Evolutionary conservation across 148 eudicot species (phyloP).

Genomic region (Rhododendron henanense): DNA sequence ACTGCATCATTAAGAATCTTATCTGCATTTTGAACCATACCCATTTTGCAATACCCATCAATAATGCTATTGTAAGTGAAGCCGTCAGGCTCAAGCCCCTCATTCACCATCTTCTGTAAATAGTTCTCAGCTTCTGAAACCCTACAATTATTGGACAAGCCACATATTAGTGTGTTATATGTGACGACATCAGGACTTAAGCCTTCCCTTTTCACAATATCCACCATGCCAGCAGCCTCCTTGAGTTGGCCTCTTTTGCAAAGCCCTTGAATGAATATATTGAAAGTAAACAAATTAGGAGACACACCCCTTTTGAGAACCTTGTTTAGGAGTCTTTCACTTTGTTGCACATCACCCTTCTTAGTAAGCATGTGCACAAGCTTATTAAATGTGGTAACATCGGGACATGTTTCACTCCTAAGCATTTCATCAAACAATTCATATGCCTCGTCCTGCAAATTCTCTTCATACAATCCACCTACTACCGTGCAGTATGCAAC

Average conservation of each 20-base stretch:
- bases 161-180: slow-evolving; percentile 76
- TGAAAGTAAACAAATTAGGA: slow-evolving; percentile 84
- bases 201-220: slow-evolving; percentile 41
- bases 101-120: slow-evolving; percentile 75
- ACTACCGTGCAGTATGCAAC: slow-evolving; percentile 81
- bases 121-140: slow-evolving; percentile 69
- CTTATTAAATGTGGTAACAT: slow-evolving; percentile 76
- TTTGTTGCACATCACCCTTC: slow-evolving; percentile 59
- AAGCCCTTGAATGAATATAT: slow-evolving; percentile 81
- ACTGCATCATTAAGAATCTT: slow-evolving; percentile 60
- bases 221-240: slow-evolving; percentile 62
- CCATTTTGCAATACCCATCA: slow-evolving; percentile 76
- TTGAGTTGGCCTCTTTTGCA: slow-evolving; percentile 51
- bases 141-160: slow-evolving; percentile 63
- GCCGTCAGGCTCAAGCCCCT: slow-evolving; percentile 78
- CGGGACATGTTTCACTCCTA: slow-evolving; percentile 51
- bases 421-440: slow-evolving; percentile 89
- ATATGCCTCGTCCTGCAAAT: slow-evolving; percentile 46
- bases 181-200: slow-evolving; percentile 78
- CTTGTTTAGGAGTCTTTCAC: slow-evolving; percentile 68
- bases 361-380: slow-evolving; percentile 61
- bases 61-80: slow-evolving; percentile 77
- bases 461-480: slow-evolving; percentile 66
- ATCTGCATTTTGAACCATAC: slow-evolving; percentile 66
- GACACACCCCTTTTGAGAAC: slow-evolving; percentile 77